A percentile compares a stretch with the other conserved stretches of the same genome.
phyloP scores from a whole-genome alignment of 495 filamentous ascomycete species.

The Rusavskia elegans region DNA sequence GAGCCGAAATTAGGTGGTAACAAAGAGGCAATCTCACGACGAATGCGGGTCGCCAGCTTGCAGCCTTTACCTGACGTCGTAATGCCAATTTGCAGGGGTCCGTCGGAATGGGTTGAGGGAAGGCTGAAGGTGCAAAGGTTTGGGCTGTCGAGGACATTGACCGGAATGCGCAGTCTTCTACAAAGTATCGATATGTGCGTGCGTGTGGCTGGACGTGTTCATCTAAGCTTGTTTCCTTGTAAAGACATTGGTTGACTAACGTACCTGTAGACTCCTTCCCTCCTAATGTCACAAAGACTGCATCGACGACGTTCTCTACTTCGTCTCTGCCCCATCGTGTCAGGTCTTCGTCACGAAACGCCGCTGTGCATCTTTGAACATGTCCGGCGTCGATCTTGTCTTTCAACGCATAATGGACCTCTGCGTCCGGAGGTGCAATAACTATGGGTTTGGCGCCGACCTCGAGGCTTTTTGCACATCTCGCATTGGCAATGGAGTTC shows the following conservation, averaged over 20 bases:
- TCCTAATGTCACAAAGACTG: slow-evolving; percentile 71
- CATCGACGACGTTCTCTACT: slow-evolving; percentile 66
- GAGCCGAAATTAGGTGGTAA: slow-evolving; percentile 70
- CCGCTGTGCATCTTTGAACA: slow-evolving; percentile 53
- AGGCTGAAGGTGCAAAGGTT: slow-evolving; percentile 81
- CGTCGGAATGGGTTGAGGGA: slow-evolving; percentile 75
- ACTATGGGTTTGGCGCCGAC: slow-evolving; percentile 78
- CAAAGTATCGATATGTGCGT: slow-evolving; percentile 61
- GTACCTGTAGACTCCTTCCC: slow-evolving; percentile 22
- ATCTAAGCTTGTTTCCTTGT: not conserved
- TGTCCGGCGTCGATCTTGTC: slow-evolving; percentile 57
- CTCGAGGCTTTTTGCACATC: slow-evolving; percentile 64
- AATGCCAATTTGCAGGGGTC: slow-evolving; percentile 86
- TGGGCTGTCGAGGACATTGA: slow-evolving; percentile 84
- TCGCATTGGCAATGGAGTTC: slow-evolving; percentile 69
- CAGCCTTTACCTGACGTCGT: slow-evolving; percentile 93
- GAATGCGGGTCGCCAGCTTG: slow-evolving; percentile 82
- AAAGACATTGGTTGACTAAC: not conserved
- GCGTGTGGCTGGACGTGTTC: slow-evolving; percentile 20
- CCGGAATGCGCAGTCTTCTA: slow-evolving; percentile 63
- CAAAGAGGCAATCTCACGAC: slow-evolving; percentile 66
- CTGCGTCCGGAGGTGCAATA: slow-evolving; percentile 50
- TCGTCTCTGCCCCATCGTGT: slow-evolving; percentile 63
- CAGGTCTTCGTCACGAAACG: slow-evolving; percentile 61
- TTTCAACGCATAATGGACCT: slow-evolving; percentile 54